Conservation (phyloP, 2,329 filamentous ascomycete species). For the Diaporthe sp. region DNA sequence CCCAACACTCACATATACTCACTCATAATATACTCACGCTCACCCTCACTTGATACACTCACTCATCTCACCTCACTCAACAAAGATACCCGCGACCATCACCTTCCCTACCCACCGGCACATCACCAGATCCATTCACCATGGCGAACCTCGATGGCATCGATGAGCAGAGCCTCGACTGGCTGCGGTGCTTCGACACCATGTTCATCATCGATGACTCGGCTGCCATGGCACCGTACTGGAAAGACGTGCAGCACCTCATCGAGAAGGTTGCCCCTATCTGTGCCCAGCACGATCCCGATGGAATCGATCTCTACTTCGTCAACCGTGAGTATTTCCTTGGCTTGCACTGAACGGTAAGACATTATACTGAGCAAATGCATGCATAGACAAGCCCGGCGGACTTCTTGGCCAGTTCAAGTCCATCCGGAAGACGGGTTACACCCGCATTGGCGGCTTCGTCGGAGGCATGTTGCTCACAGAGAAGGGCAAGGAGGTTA, state of each 20-base stretch:
- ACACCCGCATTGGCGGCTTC: conserved; percentile 40
- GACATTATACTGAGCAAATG: neutral
- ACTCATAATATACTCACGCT: neutral
- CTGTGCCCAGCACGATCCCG: conserved; percentile 30
- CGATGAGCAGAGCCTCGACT: conserved; percentile 34
- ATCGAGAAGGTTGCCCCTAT: conserved; percentile 33
- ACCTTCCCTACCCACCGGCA: neutral
- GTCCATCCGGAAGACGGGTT: conserved; percentile 40
- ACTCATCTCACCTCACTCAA: neutral
- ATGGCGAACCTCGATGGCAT: conserved; percentile 33
- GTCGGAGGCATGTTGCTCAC: conserved; percentile 39
- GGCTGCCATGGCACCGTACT: conserved; percentile 30
- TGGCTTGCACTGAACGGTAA: neutral
- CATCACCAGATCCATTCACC: conserved; percentile 7
- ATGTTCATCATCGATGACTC: conserved; percentile 34
- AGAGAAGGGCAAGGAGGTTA: conserved; percentile 42
- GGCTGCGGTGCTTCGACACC: conserved; percentile 33
- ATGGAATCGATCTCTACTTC: conserved; percentile 34
- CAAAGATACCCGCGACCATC: neutral
- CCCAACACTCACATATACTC: neutral
- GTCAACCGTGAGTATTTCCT: conserved; percentile 19
- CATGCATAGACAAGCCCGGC: conserved; percentile 25
- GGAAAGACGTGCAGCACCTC: conserved; percentile 26
- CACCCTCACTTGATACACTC: conserved; percentile 14
- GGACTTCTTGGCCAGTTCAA: conserved; percentile 33